phyloP scores from a whole-genome alignment of 495 filamentous ascomycete species.

The Penicillium psychrofluorescens region DNA sequence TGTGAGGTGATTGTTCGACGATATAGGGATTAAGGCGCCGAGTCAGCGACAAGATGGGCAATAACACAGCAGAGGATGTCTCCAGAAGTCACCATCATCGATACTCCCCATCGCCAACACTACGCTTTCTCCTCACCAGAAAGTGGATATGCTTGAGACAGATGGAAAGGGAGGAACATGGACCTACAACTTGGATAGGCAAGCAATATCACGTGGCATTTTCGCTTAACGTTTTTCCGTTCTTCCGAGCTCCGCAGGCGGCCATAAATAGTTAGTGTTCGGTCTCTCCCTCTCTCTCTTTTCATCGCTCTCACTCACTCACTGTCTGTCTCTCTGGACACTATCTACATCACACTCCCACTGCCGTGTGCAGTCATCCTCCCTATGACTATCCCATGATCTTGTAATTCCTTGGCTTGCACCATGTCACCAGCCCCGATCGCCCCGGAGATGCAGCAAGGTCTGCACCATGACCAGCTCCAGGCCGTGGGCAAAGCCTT shows the following conservation, averaged over 20 bases:
- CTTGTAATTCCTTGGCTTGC: slow-evolving; percentile 17
- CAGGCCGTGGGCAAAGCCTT: slow-evolving; percentile 38
- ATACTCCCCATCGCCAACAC: too few species aligned
- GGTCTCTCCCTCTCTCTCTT: slow-evolving; percentile 7
- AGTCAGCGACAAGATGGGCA: too few species aligned
- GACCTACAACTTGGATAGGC: background rate
- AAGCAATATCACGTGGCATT: slow-evolving; percentile 19
- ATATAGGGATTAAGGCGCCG: too few species aligned
- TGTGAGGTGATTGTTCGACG: too few species aligned
- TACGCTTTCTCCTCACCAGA: too few species aligned
- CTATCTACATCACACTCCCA: slow-evolving; percentile 1
- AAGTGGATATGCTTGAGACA: too few species aligned
- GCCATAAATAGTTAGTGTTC: slow-evolving; percentile 13
- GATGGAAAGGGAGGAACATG: too few species aligned
- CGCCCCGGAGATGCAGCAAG: slow-evolving; percentile 23
- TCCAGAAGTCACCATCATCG: too few species aligned
- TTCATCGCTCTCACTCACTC: background rate
- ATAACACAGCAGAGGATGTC: too few species aligned
- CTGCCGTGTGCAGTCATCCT: background rate
- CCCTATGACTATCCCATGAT: background rate
- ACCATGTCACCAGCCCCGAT: slow-evolving; percentile 35
- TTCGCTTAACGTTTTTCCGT: slow-evolving; percentile 36
- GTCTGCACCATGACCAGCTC: slow-evolving; percentile 28
- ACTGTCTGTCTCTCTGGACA: slow-evolving; percentile 3
- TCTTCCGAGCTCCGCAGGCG: background rate